A percentile compares a stretch with the other conserved stretches of the same genome.
Conservation (phyloP, 495 filamentous ascomycete species). For the Stereocaulon alpinum region DNA sequence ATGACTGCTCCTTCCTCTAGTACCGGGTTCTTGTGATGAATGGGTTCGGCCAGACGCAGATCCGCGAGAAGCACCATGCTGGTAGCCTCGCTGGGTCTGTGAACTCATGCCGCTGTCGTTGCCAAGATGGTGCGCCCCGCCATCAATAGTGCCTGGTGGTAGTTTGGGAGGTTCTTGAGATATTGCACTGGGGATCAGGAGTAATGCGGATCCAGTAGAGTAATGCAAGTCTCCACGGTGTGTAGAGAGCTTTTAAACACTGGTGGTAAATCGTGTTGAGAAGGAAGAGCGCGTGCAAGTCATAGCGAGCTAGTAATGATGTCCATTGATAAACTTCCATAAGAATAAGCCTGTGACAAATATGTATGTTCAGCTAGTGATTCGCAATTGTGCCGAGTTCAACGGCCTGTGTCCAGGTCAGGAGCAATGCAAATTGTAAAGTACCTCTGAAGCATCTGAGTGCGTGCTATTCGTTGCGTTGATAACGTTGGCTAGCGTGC, state of each 20-base stretch:
- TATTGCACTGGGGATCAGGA: no score
- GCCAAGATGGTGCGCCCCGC: not conserved
- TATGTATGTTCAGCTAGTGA: not conserved
- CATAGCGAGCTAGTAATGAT: not conserved
- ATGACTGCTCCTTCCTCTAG: not conserved
- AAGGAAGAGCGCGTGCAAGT: constrained; percentile 3
- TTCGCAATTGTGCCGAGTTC: not conserved
- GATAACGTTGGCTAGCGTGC: not conserved
- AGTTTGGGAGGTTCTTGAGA: not conserved
- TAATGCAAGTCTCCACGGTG: not conserved
- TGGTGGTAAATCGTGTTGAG: not conserved
- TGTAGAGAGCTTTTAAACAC: not conserved
- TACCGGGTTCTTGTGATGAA: not conserved
- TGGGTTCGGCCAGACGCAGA: not conserved
- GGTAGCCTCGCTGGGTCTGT: constrained; percentile 4
- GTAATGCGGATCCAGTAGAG: not conserved
- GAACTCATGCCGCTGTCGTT: not conserved
- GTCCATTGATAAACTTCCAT: not conserved
- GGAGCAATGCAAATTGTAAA: not conserved
- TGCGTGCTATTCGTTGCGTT: not conserved
- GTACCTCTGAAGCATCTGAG: not conserved
- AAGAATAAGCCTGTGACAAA: not conserved
- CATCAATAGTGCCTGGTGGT: not conserved
- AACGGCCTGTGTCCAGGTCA: not conserved
- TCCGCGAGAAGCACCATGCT: constrained; percentile 1